Evolutionary conservation across 768 basidiomycete species (phyloP).

Genomic region (Pisolithus sp.): DNA sequence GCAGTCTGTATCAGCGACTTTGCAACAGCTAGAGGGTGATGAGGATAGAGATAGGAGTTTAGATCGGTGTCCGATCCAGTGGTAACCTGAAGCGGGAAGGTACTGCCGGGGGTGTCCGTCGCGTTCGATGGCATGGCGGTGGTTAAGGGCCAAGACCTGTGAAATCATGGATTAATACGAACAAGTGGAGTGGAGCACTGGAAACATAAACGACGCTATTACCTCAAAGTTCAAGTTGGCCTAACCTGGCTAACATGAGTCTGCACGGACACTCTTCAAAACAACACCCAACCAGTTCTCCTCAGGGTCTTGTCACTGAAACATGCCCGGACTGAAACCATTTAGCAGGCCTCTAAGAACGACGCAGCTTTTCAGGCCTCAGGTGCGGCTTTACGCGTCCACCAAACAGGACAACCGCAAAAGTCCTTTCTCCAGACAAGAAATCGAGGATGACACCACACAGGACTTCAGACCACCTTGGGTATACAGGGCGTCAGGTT

Average conservation of each 20-base stretch:
- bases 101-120: slow-evolving; percentile 23
- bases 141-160: background rate
- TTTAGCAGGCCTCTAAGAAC: background rate
- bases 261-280: too few species aligned
- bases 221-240: too few species aligned
- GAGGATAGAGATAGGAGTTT: slow-evolving; percentile 31
- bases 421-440: background rate
- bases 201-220: background rate
- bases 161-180: background rate
- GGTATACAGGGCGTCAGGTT: slow-evolving; percentile 47
- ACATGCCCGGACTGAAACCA: background rate
- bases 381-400: background rate
- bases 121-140: slow-evolving; percentile 15
- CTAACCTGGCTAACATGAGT: too few species aligned
- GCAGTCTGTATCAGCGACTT: slow-evolving; percentile 40
- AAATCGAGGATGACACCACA: slow-evolving; percentile 12
- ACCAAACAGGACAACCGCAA: background rate
- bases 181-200: background rate
- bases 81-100: slow-evolving; percentile 22
- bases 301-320: background rate
- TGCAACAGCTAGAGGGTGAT: slow-evolving; percentile 36
- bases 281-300: too few species aligned
- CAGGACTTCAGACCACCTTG: slow-evolving; percentile 54
- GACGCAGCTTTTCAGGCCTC: background rate
- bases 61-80: slow-evolving; percentile 6